These are phyloP conservation scores for Termitomyces heimii DNA, from an alignment of 768 basidiomycete genomes.

Conservation along the genomic window DNA sequence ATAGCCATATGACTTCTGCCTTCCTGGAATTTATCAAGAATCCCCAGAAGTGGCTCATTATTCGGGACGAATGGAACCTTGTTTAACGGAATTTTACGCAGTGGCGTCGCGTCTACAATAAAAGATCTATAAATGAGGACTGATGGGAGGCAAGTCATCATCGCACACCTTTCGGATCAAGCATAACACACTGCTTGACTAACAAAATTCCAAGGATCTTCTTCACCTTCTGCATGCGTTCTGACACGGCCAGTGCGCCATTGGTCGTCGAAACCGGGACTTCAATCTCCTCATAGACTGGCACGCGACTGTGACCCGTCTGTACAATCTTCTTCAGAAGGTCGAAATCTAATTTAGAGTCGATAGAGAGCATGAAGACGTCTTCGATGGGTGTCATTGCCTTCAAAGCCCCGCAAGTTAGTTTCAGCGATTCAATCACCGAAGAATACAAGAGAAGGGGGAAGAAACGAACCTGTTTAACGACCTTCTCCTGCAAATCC, in stretches of 20 bases:
- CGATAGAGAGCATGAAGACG: constrained; percentile 87
- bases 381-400: constrained; percentile 78
- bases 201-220: constrained; percentile 84
- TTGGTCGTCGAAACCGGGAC: constrained; percentile 36
- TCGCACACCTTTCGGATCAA: constrained; percentile 71
- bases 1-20: constrained; percentile 91
- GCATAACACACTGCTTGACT: constrained; percentile 84
- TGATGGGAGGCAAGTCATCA: not conserved
- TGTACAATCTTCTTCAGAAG: constrained; percentile 69
- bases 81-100: constrained; percentile 80
- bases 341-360: constrained; percentile 76
- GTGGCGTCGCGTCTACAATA: constrained; percentile 64
- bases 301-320: constrained; percentile 81
- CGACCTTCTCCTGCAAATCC: constrained; percentile 84
- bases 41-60: constrained; percentile 79
- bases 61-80: constrained; percentile 83
- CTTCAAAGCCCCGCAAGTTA: constrained; percentile 19
- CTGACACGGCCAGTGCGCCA: constrained; percentile 7
- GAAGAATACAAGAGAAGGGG: not conserved
- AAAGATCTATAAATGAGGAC: not conserved
- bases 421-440: not conserved
- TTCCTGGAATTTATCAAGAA: constrained; percentile 86
- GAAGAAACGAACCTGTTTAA: constrained; percentile 42
- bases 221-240: constrained; percentile 52
- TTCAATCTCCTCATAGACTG: constrained; percentile 76